Evolutionary conservation across 2,329 filamentous ascomycete species (phyloP).

Genomic region (Ophiosphaerella herpotricha): DNA sequence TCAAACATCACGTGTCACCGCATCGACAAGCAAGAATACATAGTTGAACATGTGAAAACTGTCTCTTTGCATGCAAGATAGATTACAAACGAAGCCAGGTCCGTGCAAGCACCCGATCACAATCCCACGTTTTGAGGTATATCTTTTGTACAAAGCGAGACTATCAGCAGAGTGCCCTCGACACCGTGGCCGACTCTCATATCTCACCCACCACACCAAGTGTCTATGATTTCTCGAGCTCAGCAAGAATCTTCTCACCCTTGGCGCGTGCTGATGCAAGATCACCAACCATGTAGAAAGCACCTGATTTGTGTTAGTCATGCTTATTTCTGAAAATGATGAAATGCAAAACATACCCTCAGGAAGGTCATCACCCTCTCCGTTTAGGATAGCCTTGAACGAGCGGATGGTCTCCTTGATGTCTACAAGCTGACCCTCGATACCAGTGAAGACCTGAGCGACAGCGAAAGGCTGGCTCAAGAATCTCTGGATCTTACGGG

Average conservation of each 20-base stretch:
- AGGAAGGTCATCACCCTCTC: slow-evolving; percentile 94
- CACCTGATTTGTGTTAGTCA: slow-evolving; percentile 50
- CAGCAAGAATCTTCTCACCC: slow-evolving; percentile 99
- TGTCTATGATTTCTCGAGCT: slow-evolving; percentile 67
- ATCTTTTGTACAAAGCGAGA: slow-evolving; percentile 47
- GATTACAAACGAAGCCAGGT: slow-evolving; percentile 47
- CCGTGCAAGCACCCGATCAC: slow-evolving; percentile 40
- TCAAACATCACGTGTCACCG: background rate
- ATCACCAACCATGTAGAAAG: slow-evolving; percentile 98
- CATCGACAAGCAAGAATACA: background rate
- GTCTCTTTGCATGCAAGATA: slow-evolving; percentile 47
- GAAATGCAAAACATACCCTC: slow-evolving; percentile 66
- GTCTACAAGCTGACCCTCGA: slow-evolving; percentile 96
- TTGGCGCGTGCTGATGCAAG: slow-evolving; percentile 89
- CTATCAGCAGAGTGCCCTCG: slow-evolving; percentile 37
- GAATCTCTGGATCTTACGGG: slow-evolving; percentile 99
- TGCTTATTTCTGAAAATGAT: background rate
- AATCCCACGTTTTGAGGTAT: slow-evolving; percentile 41
- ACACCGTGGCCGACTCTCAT: slow-evolving; percentile 41
- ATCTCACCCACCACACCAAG: slow-evolving; percentile 36
- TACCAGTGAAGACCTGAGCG: slow-evolving; percentile 83
- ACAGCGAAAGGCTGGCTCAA: slow-evolving; percentile 98
- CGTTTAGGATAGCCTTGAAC: slow-evolving; percentile 95
- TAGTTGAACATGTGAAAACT: slow-evolving; percentile 33
- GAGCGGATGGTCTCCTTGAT: slow-evolving; percentile 97